Evolutionary conservation across 106 monocot species (phyloP), one percentile per base, ranked within the genome.

Genomic region (Alisma plantagoaquatica): DNA sequence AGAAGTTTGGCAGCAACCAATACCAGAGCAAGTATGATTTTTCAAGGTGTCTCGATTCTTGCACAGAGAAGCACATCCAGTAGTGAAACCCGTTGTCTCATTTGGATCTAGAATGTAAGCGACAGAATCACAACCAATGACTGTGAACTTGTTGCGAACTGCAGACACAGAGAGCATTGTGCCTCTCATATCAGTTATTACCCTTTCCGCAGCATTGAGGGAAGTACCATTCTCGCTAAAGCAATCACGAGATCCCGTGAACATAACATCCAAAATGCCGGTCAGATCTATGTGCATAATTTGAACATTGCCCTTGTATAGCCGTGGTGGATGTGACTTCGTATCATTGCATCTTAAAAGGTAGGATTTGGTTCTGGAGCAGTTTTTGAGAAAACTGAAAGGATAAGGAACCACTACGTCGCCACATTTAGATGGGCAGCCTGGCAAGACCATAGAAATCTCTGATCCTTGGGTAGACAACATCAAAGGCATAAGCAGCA

Each of bases 1-100:
- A 25, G 44, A 6, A 32, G 63, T 63, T 50, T 60, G 31, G 61
- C 80, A 81, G 57, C 80, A 75, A 17, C 75, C 75, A 8, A 70
- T 33, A 23, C 80, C 80, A 16, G 67, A 63, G 67, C 80, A 81
- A 4, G 67, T 54, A 16, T 66, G 77, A 35, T 73, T 74, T 14
- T 14, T 21, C 38, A 58, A 7, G 33, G 4, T 41, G 1, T 7
- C 8, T 5, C 4, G 5, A 14, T 33, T 22, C 18, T 31, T 21
- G 66, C 83, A 83, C 19, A 55, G 15, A 3, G 83, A 62, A 4
- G 68, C 23, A 54, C 82, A 83, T 1, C 74, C 83, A 14, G 51
- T 74, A 3, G 59, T 31, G 25, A 54, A 74, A 19, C 27, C 45
- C n/a, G n/a, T n/a, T 2, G 22, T 23, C 12, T 51, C 49, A 3